Evolutionary conservation across 176 grass and related monocot species (phyloP).

Genomic region (Dendrocalamus sinicus): DNA sequence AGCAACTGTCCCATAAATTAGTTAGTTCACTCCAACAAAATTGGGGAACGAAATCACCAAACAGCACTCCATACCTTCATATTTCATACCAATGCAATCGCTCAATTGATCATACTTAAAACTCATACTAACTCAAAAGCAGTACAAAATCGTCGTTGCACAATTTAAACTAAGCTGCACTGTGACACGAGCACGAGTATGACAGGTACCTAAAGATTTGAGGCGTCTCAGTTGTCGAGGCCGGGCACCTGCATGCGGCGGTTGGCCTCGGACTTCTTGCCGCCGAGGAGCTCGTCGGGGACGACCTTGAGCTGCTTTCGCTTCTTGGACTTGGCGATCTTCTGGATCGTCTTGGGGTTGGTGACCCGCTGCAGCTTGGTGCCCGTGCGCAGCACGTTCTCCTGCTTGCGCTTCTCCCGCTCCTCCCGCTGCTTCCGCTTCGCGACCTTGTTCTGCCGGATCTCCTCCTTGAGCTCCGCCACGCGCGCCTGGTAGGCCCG

Average conservation of each 20-base stretch:
- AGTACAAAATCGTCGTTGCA: conserved; percentile 32
- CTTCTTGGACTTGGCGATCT: conserved; percentile 92
- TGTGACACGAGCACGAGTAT: background rate
- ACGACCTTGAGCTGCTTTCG: conserved; percentile 78
- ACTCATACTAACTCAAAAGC: conserved; percentile 13
- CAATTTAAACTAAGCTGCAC: conserved; percentile 1
- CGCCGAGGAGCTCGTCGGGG: conserved; percentile 72
- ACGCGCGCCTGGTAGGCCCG: conserved; percentile 75
- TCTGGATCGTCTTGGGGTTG: conserved; percentile 96
- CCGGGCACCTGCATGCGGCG: conserved; percentile 54
- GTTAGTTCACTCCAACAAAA: background rate
- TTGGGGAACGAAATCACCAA: background rate
- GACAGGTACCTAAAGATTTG: conserved; percentile 5
- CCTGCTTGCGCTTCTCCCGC: conserved; percentile 90
- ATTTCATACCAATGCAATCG: conserved; percentile 14
- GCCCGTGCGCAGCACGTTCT: conserved; percentile 79
- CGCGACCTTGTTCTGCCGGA: conserved; percentile 76
- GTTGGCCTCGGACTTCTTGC: conserved; percentile 56
- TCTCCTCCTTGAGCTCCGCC: conserved; percentile 90
- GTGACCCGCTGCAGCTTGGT: conserved; percentile 86
- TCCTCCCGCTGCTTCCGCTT: conserved; percentile 83
- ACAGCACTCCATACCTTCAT: background rate
- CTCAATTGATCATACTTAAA: conserved; percentile 2
- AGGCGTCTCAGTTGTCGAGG: conserved; percentile 39
- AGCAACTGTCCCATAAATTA: background rate